These are phyloP conservation scores for Glycine soja DNA, from an alignment of 306 rosid species.

Conservation along the genomic window DNA sequence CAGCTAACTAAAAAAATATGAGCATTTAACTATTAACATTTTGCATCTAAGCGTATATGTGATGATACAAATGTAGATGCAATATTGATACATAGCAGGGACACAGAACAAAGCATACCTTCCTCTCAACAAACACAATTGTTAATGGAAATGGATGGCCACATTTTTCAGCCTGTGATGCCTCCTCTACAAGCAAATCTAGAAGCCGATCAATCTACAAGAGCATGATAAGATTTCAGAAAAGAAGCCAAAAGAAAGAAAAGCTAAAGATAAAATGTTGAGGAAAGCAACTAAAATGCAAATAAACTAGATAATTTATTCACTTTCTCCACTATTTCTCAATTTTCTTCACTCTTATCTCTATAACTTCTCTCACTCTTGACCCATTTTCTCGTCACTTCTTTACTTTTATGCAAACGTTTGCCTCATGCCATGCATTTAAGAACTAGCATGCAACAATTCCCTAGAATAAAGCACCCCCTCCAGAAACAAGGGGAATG, in stretches of 20 bases:
- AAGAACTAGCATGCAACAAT: constrained; percentile 5
- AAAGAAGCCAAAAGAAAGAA: constrained; percentile 35
- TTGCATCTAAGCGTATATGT: too few species aligned
- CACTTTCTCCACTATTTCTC: constrained; percentile 6
- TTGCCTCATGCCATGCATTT: constrained; percentile 4
- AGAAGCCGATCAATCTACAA: constrained; percentile 83
- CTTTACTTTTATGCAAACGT: not conserved
- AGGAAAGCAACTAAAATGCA: constrained; percentile 27
- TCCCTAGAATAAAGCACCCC: not conserved
- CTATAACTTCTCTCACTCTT: constrained; percentile 1
- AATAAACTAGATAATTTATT: constrained; percentile 18
- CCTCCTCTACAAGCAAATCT: constrained; percentile 81
- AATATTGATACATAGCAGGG: constrained; percentile 28
- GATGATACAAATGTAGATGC: not conserved
- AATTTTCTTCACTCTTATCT: constrained; percentile 1
- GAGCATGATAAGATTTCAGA: constrained; percentile 37
- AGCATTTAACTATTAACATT: too few species aligned
- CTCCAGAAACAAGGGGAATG: not conserved
- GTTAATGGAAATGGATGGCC: constrained; percentile 80
- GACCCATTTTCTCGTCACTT: not conserved
- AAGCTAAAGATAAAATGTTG: constrained; percentile 2
- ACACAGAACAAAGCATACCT: constrained; percentile 55
- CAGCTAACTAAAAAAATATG: too few species aligned
- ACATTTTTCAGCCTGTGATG: constrained; percentile 70
- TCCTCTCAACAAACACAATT: constrained; percentile 89